These are phyloP conservation scores for Vicia faba DNA, from an alignment of 306 rosid species.

Conservation along the genomic window DNA sequence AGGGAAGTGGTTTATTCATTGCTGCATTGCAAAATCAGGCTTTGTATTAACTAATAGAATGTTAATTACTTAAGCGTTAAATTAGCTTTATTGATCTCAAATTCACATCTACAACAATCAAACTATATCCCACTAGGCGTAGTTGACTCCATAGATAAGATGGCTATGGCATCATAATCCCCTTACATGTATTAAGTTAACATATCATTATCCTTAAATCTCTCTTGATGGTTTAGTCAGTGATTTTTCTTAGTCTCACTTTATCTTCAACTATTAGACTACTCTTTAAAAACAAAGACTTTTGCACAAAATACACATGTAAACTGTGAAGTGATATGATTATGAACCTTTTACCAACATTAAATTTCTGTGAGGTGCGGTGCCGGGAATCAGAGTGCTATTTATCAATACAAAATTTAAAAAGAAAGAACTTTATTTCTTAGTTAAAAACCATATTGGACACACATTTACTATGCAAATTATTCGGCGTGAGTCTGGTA, in stretches of 20 bases:
- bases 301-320: not conserved
- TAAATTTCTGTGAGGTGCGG: constrained; percentile 21
- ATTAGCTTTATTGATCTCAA: constrained; percentile 13
- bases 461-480: constrained; percentile 18
- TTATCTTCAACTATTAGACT: not conserved
- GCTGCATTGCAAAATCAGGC: constrained; percentile 32
- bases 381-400: constrained; percentile 2
- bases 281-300: no score
- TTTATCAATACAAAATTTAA: not conserved
- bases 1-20: not conserved
- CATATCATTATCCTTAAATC: not conserved
- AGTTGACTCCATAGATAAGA: not conserved
- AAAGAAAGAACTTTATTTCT: constrained; percentile 7
- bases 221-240: not conserved
- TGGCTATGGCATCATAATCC: constrained; percentile 13
- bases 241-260: not conserved
- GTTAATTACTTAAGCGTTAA: not conserved
- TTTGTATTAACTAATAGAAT: constrained; percentile 22
- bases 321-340: constrained; percentile 8
- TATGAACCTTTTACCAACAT: not conserved
- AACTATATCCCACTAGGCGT: not conserved
- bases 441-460: constrained; percentile 11
- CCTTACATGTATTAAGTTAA: not conserved
- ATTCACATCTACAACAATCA: not conserved
- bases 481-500: constrained; percentile 9